Evolutionary conservation across 768 basidiomycete genomes (phyloP).

Genomic region (Nidularia sp.): DNA sequence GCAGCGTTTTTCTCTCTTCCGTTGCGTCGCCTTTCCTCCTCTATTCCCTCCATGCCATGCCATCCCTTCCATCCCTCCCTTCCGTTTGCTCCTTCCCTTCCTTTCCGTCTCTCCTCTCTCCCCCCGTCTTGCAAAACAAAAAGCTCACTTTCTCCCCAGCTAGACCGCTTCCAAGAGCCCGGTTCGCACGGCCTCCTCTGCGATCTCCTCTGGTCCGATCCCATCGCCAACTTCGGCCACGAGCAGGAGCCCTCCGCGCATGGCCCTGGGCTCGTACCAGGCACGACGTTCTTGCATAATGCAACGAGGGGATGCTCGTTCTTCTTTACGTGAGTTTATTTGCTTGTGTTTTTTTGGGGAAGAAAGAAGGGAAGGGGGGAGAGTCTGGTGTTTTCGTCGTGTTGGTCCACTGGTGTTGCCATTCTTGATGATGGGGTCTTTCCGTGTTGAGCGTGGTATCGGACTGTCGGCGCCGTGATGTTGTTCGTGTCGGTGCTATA

Average conservation of each 20-base stretch:
- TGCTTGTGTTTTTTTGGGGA: neutral
- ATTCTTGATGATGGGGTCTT: too few relatives aligned
- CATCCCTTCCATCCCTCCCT: neutral
- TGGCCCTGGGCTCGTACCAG: conserved; percentile 49
- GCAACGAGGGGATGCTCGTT: conserved; percentile 86
- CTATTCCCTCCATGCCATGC: neutral
- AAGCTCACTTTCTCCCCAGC: conserved; percentile 32
- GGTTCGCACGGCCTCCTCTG: conserved; percentile 89
- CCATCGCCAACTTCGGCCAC: conserved; percentile 82
- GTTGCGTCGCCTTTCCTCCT: neutral
- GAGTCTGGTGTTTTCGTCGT: too few relatives aligned
- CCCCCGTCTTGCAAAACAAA: neutral
- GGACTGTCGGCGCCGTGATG: too few relatives aligned
- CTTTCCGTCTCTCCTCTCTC: neutral
- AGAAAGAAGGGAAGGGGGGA: too few relatives aligned
- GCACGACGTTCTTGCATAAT: conserved; percentile 74
- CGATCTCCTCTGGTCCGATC: conserved; percentile 96
- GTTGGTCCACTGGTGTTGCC: too few relatives aligned
- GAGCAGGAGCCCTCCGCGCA: conserved; percentile 56
- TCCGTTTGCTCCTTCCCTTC: conserved; percentile 3
- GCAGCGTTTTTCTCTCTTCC: conserved; percentile 15
- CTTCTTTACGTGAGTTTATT: conserved; percentile 76
- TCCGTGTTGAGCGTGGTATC: too few relatives aligned
- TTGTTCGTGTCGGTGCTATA: too few relatives aligned
- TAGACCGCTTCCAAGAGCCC: conserved; percentile 92